phyloP scores from a whole-genome alignment of 495 filamentous ascomycete genomes.

The Aspergillus sclerotioniger region DNA sequence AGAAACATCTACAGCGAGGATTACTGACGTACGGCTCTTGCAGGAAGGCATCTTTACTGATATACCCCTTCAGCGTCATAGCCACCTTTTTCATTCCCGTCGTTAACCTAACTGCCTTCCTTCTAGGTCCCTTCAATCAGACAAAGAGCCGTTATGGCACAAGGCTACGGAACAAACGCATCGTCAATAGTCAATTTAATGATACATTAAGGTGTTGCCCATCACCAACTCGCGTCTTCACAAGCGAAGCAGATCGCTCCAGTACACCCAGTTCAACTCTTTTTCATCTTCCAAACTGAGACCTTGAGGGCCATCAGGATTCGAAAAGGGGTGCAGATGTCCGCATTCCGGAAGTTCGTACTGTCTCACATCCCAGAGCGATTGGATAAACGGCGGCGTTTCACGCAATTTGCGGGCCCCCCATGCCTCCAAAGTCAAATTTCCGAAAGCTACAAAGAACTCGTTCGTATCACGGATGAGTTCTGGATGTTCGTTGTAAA shows the following conservation, averaged over 20 bases:
- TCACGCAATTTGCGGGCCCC: slow-evolving; percentile 45
- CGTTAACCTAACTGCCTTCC: too few relatives aligned
- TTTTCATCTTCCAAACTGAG: background rate
- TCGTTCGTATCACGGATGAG: slow-evolving; percentile 38
- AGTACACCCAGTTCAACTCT: slow-evolving; percentile 3
- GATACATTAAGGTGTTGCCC: too few relatives aligned
- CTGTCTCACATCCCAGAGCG: background rate
- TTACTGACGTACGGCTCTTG: too few relatives aligned
- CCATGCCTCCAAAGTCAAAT: slow-evolving; percentile 54
- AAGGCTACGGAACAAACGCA: too few relatives aligned
- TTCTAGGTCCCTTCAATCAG: too few relatives aligned
- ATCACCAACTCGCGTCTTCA: background rate
- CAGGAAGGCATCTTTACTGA: too few relatives aligned
- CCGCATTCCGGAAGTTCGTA: background rate
- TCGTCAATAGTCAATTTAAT: too few relatives aligned
- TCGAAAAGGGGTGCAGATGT: background rate
- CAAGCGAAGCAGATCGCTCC: background rate
- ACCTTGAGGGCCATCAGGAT: background rate
- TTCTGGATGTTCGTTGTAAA: slow-evolving; percentile 43
- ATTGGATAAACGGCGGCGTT: background rate
- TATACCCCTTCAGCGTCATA: too few relatives aligned
- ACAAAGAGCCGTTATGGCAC: too few relatives aligned
- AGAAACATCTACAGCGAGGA: too few relatives aligned
- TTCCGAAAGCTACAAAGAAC: slow-evolving; percentile 49
- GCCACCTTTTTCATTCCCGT: too few relatives aligned